Conservation (phyloP, 805 yeast genomes). For the Kluyveromyces siamensis region DNA sequence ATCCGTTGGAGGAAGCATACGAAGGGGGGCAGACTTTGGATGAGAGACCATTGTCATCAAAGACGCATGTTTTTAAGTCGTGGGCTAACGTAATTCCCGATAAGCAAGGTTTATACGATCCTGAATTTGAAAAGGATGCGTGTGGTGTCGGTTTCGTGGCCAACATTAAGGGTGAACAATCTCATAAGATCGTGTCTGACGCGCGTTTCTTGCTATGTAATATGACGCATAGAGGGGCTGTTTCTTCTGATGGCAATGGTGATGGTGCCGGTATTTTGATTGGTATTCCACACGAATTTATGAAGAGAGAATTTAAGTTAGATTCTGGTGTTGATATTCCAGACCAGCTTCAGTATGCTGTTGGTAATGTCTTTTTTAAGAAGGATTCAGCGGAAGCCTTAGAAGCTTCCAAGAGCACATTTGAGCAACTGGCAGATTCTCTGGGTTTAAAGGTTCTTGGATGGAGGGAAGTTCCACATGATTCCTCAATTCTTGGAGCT, state of each 20-base stretch:
- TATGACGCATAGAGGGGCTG: conserved; percentile 99
- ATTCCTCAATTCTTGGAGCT: conserved; percentile 89
- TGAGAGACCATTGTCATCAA: conserved; percentile 1
- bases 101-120: conserved; percentile 85
- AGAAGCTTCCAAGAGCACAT: conserved; percentile 61
- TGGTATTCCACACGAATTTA: conserved; percentile 83
- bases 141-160: conserved; percentile 99
- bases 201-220: conserved; percentile 82
- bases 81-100: conserved; percentile 91
- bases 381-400: conserved; percentile 63
- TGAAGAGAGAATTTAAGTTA: conserved; percentile 73
- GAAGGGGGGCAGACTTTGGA: conserved; percentile 21
- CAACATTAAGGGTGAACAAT: conserved; percentile 76
- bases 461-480: conserved; percentile 94
- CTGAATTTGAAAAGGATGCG: conserved; percentile 89
- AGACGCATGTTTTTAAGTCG: conserved; percentile 44
- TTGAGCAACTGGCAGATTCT: conserved; percentile 69
- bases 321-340: conserved; percentile 64
- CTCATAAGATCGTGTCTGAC: conserved; percentile 91
- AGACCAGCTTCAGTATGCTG: conserved; percentile 78
- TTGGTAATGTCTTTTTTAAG: conserved; percentile 90
- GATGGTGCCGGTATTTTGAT: conserved; percentile 98
- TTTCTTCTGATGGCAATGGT: conserved; percentile 93
- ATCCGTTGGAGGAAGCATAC: conserved; percentile 23
- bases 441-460: conserved; percentile 79